phyloP scores from a whole-genome alignment of 1,284 basidiomycete genomes.

The Rhodofomes roseus region DNA sequence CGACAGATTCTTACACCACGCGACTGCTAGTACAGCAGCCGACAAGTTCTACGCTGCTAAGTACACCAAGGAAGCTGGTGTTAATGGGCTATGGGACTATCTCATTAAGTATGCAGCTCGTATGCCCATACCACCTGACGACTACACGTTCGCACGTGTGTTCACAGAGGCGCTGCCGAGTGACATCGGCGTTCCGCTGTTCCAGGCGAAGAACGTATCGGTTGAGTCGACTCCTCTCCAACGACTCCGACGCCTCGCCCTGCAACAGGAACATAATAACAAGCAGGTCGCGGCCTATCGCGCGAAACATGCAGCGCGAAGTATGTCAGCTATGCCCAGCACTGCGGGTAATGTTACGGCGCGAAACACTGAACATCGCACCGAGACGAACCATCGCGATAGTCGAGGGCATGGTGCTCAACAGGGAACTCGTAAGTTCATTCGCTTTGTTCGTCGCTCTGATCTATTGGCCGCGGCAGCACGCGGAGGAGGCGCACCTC shows the following conservation, averaged over 20 bases:
- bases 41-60: constrained; percentile 1
- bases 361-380: not conserved
- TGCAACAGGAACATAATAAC: not conserved
- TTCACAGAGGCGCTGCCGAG: constrained; percentile 4
- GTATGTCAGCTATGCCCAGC: not conserved
- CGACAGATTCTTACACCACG: constrained; percentile 6
- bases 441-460: not conserved
- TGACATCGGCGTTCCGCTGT: not conserved
- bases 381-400: not conserved
- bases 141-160: constrained; percentile 8
- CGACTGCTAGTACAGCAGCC: constrained; percentile 3
- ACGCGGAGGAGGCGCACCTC: not conserved
- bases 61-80: constrained; percentile 1
- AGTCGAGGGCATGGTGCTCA: not conserved
- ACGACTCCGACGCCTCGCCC: not conserved
- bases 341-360: not conserved
- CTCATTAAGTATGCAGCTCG: not conserved
- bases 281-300: not conserved
- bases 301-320: not conserved
- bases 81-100: constrained; percentile 5
- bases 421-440: not conserved
- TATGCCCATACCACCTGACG: constrained; percentile 9
- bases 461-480: not conserved
- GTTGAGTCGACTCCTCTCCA: not conserved
- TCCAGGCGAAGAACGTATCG: not conserved